Evolutionary conservation across 2,329 filamentous ascomycete genomes (phyloP).

Genomic region (Cladosporium phlei): DNA sequence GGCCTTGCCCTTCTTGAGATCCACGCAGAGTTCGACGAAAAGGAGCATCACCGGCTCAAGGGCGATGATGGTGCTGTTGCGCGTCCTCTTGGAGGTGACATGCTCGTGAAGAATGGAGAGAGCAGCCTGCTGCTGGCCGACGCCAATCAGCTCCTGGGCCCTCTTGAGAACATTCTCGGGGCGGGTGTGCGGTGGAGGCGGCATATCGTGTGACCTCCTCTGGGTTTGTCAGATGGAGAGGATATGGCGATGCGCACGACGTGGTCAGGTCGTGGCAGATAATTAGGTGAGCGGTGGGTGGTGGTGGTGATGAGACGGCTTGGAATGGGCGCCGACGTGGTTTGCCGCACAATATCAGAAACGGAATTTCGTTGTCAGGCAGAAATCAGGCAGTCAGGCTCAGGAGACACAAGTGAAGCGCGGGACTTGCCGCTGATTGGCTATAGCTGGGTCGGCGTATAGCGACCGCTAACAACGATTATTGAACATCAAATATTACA

Average conservation of each 20-base stretch:
- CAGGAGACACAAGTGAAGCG: too few relatives aligned
- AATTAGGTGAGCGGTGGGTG: slow-evolving; percentile 7
- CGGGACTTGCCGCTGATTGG: too few relatives aligned
- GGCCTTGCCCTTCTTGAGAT: slow-evolving; percentile 95
- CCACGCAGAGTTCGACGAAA: slow-evolving; percentile 92
- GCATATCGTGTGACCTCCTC: slow-evolving; percentile 55
- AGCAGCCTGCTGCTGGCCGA: slow-evolving; percentile 87
- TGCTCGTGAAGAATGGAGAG: slow-evolving; percentile 96
- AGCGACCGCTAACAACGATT: too few relatives aligned
- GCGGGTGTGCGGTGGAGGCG: slow-evolving; percentile 93
- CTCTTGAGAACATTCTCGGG: slow-evolving; percentile 99
- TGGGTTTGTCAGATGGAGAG: slow-evolving; percentile 11
- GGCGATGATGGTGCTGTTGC: slow-evolving; percentile 92
- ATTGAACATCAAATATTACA: neutral
- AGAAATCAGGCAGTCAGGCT: neutral
- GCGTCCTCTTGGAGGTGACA: slow-evolving; percentile 95
- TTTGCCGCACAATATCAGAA: neutral
- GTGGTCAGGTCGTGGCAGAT: slow-evolving; percentile 14
- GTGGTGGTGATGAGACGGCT: slow-evolving; percentile 3
- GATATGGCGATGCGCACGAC: slow-evolving; percentile 11
- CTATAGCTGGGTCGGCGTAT: too few relatives aligned
- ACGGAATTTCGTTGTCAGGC: neutral
- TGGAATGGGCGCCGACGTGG: neutral
- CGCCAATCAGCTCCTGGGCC: slow-evolving; percentile 96
- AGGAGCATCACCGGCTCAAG: slow-evolving; percentile 98